Percentiles rank a stretch among this genome's conserved stretches.
phyloP scores from a whole-genome alignment of 352 stramenopile genomes.

The Phytopythium delawarense region DNA sequence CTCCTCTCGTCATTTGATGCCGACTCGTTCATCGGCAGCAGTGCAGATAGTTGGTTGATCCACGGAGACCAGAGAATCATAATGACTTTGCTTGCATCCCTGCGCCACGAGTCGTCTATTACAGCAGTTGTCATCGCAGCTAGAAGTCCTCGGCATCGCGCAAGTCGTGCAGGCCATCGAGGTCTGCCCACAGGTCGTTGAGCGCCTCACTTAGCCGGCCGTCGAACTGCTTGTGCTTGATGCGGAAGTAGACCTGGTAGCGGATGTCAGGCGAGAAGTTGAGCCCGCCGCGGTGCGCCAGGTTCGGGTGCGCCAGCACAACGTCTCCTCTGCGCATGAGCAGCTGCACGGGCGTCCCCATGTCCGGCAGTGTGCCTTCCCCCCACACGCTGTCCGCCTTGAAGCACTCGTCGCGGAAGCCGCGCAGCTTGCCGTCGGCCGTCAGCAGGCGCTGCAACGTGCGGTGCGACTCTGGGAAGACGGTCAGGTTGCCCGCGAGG shows the following conservation, averaged over 20 bases:
- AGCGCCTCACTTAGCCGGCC: slow-evolving; percentile 20
- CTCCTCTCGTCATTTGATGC: background rate
- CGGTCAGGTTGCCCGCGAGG: slow-evolving; percentile 64
- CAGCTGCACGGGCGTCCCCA: slow-evolving; percentile 59
- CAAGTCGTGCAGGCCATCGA: slow-evolving; percentile 42
- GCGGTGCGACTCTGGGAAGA: slow-evolving; percentile 64
- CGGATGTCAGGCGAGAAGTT: slow-evolving; percentile 81
- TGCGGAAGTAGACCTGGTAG: slow-evolving; percentile 82
- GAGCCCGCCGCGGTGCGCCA: slow-evolving; percentile 68
- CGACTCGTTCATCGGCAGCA: slow-evolving; percentile 2
- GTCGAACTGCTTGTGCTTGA: slow-evolving; percentile 65
- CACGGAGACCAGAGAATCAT: background rate
- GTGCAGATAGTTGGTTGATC: background rate
- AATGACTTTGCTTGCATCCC: background rate
- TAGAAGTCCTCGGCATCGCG: background rate
- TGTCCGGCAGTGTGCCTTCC: slow-evolving; percentile 59
- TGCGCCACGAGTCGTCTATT: background rate
- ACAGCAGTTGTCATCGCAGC: background rate
- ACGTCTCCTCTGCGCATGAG: slow-evolving; percentile 53
- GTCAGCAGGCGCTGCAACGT: slow-evolving; percentile 46
- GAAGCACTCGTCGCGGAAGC: slow-evolving; percentile 56
- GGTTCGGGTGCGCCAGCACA: slow-evolving; percentile 68
- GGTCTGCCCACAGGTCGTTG: slow-evolving; percentile 43
- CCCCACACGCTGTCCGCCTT: slow-evolving; percentile 72
- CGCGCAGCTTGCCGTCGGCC: slow-evolving; percentile 45